Base-by-base conservation (phyloP, 1,139 yeast species). In the Candida sp. region DNA sequence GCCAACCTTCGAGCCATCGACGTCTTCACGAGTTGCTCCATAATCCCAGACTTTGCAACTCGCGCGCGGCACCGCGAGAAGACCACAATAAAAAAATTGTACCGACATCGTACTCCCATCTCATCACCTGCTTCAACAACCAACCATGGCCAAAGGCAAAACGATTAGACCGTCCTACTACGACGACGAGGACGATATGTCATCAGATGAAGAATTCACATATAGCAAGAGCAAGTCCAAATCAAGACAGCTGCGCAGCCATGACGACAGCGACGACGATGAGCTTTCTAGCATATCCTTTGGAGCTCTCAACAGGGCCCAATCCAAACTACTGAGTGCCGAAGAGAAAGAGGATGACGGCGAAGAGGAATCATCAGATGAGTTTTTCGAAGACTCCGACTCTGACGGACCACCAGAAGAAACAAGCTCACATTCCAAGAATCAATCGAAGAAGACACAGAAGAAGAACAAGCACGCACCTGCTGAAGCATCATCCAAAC, bases 391-490 rank as follows among this genome's bases (percentile, higher is more conserved):
- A 23, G 62, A 56, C 31, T 54, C 58, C 6, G 59, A 57, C 39
- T 56, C 59, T 11, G 60, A 53, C 39, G 51, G 51, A 35, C 55
- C 60, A 25, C 63, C 67, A 8, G 57, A 61, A 44, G 61, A 55
- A 49, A 37, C 55, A 30, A 46, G 51, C 5, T 31, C 59, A 40
- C 49, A 55, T 28, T 8, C 9, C 31, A 8, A 7, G 31, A 8
- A 8, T 28, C 50, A 52, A 7, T 57, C 34, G 2, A 42, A 44
- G 25, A 30, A 39, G 38, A 45, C 61, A 41, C 71, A 67, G 54
- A 75, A 72, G 55, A 78, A 69, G 56, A 73, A 68, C 58, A 90
- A 90, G 62, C 96, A 91, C 70, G 96, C 96, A 0, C 97, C 97
- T 5, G 69, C 84, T 0, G 96, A 86, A 63, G 60, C 82, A 26